Evolutionary conservation across 1,284 basidiomycete genomes (phyloP), one percentile per base, ranked within the genome.

Genomic region (Boletus austroedulis): DNA sequence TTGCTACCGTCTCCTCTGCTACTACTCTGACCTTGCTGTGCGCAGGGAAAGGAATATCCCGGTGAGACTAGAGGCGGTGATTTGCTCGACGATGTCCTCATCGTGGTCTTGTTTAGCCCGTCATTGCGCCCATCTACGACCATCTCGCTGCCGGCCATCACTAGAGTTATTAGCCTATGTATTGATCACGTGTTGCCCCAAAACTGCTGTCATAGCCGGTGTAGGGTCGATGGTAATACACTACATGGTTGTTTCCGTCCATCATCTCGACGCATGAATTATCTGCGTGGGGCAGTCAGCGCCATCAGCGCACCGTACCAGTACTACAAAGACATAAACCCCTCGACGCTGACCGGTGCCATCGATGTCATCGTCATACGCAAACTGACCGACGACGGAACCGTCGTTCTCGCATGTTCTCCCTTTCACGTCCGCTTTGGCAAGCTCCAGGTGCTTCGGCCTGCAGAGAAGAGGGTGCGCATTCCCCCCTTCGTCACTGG

Each of bases 351-450:
- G 58, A 95, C 94, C 7, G 95, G 95, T 51, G 95, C 95, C 48
- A 97, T 98, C 80, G 95, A 98, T 80, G 92, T 98, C 75, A 95
- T 98, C 68, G 95, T 97, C 65, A 86, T 98, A 53, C 86, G 89
- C 61, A 83, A 89, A 52, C 86, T 85, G 12, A 69, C 84, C 43
- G 78, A 84, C 59, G 82, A 84, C 61, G 85, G 85, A 56, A 81
- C 80, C 52, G 81, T 80, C 24, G 90, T 90, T 65, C 84, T 98
- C 34, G 90, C 86, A 3, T 97, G 94, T 71, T 95, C 94, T 17
- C 97, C 97, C 0, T 99, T 99, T 70, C 97, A 99, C 75, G 95
- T 99, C 44, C 82, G 97, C 57, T 99, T 99, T 73, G 97, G 97
- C 57, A 99, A 99, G 81, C 90, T 95, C 80, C 95, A 96, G 74